Base-by-base conservation (phyloP, 257 asterid species). In the Solanum pinnatisectum region DNA sequence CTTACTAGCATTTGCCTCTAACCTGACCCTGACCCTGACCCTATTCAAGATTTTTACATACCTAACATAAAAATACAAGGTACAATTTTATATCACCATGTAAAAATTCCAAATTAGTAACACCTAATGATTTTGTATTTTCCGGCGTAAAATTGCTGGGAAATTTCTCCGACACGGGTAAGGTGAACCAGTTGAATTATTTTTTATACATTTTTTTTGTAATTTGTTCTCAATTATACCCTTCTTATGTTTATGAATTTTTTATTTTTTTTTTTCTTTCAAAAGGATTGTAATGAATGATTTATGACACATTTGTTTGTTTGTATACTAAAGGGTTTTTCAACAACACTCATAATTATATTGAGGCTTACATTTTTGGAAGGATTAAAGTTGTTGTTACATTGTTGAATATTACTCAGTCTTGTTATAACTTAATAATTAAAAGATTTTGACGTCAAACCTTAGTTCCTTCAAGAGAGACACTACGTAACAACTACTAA, bases 11-110 rank as follows among this genome's bases (percentile, higher is more conserved):
- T 49, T 78, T n/a, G 91, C 91, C 56, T 90, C 94, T 33, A 3
- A 33, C 35, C 35, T 56, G 94, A 94, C 88, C 94, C 95, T 56
- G 94, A 94, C 88, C 94, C 95, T 23, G 95, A 94, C 78, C 94
- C 95, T 22, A 59, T 93, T 42, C 90, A 91, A 79, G 95, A 94
- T 87, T 93, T 89, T 71, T 94, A 95, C 92, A 91, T 94, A 67
- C 96, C 95, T 18, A 85, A 87, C 81, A 70, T 92, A 46, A 68
- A 11, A 78, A 13, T 42, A 71, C 89, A 27, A 65, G 78, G 18
- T 65, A 16, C 36, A 56, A 36, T 88, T 68, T 27, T 60, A 14
- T 63, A 63, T 77, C 15, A 27, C 86, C 92, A 23, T 94, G 96
- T 90, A 91, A 90, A 89, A 92, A 87, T 85, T 89, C 94, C 0